Evolutionary conservation across 495 filamentous ascomycete genomes (phyloP).

Genomic region (Barbatosphaeria neglecta): DNA sequence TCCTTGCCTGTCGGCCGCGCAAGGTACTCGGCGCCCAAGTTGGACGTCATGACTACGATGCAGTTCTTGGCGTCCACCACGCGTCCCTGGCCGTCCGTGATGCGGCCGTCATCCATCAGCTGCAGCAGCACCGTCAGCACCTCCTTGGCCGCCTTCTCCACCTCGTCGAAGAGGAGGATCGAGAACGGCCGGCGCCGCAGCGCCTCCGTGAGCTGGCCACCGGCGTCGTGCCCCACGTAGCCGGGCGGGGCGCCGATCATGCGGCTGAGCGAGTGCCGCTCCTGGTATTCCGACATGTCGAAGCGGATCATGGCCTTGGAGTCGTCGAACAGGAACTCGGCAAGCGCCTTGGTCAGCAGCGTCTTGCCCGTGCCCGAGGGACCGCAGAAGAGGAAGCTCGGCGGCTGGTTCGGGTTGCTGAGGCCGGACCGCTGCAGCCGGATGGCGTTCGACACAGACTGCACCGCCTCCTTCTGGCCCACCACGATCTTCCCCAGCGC

Average conservation of each 20-base stretch:
- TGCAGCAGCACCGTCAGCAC: constrained; percentile 92
- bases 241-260: constrained; percentile 98
- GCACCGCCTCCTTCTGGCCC: constrained; percentile 90
- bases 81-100: constrained; percentile 93
- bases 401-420: constrained; percentile 87
- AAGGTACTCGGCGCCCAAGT: constrained; percentile 91
- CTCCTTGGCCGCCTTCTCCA: constrained; percentile 97
- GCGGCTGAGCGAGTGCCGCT: constrained; percentile 86
- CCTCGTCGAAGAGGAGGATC: constrained; percentile 94
- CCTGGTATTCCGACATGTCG: constrained; percentile 99
- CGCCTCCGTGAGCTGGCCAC: constrained; percentile 89
- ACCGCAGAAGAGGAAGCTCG: constrained; percentile 96
- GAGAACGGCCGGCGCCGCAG: constrained; percentile 92
- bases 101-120: constrained; percentile 97
- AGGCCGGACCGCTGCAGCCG: constrained; percentile 88
- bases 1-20: constrained; percentile 61
- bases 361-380: constrained; percentile 98
- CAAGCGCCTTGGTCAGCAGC: constrained; percentile 86
- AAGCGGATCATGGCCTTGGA: constrained; percentile 96
- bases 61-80: constrained; percentile 93
- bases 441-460: constrained; percentile 89
- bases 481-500: constrained; percentile 72
- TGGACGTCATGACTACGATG: constrained; percentile 98
- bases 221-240: constrained; percentile 93
- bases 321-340: constrained; percentile 97